A percentile compares a stretch with the other conserved stretches of the same genome.
phyloP scores from a whole-genome alignment of 768 basidiomycete species.

The Leccinum boreale region DNA sequence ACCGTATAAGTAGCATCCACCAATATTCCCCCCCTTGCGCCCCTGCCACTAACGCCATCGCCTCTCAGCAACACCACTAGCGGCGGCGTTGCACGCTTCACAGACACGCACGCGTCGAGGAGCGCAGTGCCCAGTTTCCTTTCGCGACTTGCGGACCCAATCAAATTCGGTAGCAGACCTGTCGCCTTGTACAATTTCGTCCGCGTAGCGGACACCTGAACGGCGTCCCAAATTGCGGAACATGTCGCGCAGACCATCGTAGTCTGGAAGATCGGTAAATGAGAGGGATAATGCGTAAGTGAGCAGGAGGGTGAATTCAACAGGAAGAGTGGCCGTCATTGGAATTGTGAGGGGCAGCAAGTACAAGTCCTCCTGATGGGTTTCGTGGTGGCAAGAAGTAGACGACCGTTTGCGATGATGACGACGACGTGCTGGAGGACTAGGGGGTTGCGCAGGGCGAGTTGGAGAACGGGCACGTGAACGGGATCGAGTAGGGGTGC shows the following conservation, averaged over 20 bases:
- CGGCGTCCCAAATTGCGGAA: constrained; percentile 60
- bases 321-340: constrained; percentile 72
- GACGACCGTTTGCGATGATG: constrained; percentile 20
- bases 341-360: constrained; percentile 33
- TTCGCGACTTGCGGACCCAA: constrained; percentile 38
- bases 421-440: constrained; percentile 18
- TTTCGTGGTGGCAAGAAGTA: constrained; percentile 17
- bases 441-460: not conserved
- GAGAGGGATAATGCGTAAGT: constrained; percentile 75
- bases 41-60: constrained; percentile 22
- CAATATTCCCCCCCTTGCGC: constrained; percentile 1
- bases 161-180: constrained; percentile 40
- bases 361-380: constrained; percentile 5
- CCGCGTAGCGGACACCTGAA: constrained; percentile 42
- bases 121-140: constrained; percentile 14
- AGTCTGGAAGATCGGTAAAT: constrained; percentile 89
- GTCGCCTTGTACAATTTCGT: constrained; percentile 18
- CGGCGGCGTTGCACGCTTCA: constrained; percentile 32
- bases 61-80: constrained; percentile 22
- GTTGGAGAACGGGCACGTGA: constrained; percentile 9
- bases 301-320: constrained; percentile 79
- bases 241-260: constrained; percentile 73
- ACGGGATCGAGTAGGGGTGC: constrained; percentile 14
- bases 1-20: constrained; percentile 2
- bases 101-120: constrained; percentile 32